Evolutionary conservation across 352 stramenopile genomes (phyloP), one percentile per base, ranked within the genome.

Genomic region (Globisporangium nagaii): DNA sequence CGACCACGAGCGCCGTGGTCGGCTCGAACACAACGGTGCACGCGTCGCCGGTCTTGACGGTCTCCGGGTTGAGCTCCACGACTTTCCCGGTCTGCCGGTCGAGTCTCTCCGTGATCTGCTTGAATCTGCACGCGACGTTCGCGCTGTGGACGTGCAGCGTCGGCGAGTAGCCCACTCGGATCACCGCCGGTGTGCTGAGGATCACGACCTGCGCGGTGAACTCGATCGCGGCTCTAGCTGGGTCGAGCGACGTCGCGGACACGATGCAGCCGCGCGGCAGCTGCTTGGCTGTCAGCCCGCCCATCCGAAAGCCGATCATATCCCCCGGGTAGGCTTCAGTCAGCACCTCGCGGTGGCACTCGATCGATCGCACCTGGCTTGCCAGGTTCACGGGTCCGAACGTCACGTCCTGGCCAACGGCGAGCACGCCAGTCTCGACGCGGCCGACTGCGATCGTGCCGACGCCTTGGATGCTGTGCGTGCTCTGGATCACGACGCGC

Each of bases 291-390:
- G 80, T 88, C 34, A 99, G 70, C 67, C 97, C 97, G 73, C 98
- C 98, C 27, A 98, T 78, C 68, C 98, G 98, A 76, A 99, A 98
- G 56, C 96, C 96, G 49, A 99, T 93, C 63, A 97, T 98, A 67
- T 98, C 90, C 62, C 96, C 96, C 15, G 96, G 88, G 15, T 84
- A 41, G 52, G 96, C 96, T 71, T 99, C 86, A 4, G 71, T 35
- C 12, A 98, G 58, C n/a, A 73, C 77, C 65, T 97, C 83, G 74
- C 98, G 95, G 76, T 99, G 95, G 76, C 98, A 96, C 74, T 99
- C 96, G 28, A 99, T 82, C 11, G 95, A 98, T 72, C 96, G 95
- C 22, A 99, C 93, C n/a, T n/a, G n/a, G n/a, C n/a, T n/a, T 17
- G 70, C 67, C 9, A 32, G n/a, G 15, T 32, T 55, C 17, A 98